phyloP scores from a whole-genome alignment of 2,329 filamentous ascomycete genomes.

The Cercospora sp. region DNA sequence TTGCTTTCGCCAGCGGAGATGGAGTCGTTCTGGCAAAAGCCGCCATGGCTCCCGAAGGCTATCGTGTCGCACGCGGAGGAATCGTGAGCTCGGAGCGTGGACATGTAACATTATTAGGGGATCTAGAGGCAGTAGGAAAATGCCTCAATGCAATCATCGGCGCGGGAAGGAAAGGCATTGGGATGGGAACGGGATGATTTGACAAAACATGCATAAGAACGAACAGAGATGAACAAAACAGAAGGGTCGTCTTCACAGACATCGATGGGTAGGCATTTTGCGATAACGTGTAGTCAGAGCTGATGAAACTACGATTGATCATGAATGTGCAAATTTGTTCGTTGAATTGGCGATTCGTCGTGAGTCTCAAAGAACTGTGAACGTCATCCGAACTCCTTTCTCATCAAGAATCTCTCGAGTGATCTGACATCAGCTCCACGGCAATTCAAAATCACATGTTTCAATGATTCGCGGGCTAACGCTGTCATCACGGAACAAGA shows the following conservation, averaged over 20 bases:
- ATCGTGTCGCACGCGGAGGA: slow-evolving; percentile 70
- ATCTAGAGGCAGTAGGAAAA: slow-evolving; percentile 75
- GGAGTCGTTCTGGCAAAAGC: slow-evolving; percentile 84
- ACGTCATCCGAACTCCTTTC: background rate
- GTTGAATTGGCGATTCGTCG: background rate
- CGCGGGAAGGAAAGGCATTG: slow-evolving; percentile 71
- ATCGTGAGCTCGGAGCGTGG: slow-evolving; percentile 78
- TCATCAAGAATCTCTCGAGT: background rate
- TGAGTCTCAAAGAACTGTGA: background rate
- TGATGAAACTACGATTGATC: background rate
- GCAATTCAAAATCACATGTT: background rate
- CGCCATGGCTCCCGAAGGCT: slow-evolving; percentile 81
- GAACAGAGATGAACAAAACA: background rate
- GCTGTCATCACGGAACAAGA: background rate
- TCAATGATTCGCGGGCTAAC: background rate
- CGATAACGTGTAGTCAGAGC: background rate
- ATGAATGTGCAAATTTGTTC: background rate
- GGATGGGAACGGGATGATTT: slow-evolving; percentile 50
- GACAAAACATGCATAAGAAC: background rate
- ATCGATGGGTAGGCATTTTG: background rate
- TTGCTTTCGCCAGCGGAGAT: slow-evolving; percentile 84
- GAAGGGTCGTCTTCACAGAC: background rate
- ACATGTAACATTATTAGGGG: slow-evolving; percentile 83
- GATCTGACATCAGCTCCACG: background rate
- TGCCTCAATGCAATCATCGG: slow-evolving; percentile 68